A percentile compares a stretch with the other conserved stretches of the same genome.
Evolutionary conservation across 192 early-diverging fungal genomes (phyloP).

Genomic region (Coemansia sp.): DNA sequence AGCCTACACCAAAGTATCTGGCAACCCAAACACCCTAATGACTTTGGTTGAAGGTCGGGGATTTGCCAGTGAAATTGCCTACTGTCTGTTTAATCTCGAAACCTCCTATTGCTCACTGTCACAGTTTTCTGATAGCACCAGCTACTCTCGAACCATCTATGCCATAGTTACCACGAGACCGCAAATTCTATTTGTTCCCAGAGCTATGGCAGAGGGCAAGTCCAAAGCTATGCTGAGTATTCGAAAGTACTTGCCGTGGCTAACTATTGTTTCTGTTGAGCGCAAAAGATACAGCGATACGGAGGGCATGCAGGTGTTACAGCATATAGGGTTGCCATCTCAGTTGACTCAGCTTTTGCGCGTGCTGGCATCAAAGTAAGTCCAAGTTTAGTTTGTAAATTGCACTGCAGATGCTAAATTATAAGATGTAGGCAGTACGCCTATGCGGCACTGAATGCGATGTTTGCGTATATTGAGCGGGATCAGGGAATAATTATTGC

Average conservation of each 20-base stretch:
- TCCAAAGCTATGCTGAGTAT: slow-evolving; percentile 48
- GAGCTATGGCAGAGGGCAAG: slow-evolving; percentile 36
- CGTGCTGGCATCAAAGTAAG: slow-evolving; percentile 31
- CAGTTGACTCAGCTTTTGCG: slow-evolving; percentile 21
- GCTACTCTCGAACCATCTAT: slow-evolving; percentile 50
- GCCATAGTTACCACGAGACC: slow-evolving; percentile 29
- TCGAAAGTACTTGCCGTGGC: slow-evolving; percentile 49
- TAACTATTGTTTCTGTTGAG: slow-evolving; percentile 22
- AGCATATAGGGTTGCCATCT: slow-evolving; percentile 17
- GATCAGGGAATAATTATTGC: slow-evolving; percentile 11
- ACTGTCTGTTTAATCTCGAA: slow-evolving; percentile 32
- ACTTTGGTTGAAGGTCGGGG: slow-evolving; percentile 45
- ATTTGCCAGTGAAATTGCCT: slow-evolving; percentile 44
- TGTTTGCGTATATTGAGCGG: slow-evolving; percentile 31
- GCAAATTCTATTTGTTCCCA: slow-evolving; percentile 35
- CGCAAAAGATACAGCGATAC: slow-evolving; percentile 31
- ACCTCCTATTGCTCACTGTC: slow-evolving; percentile 35
- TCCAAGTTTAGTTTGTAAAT: neutral
- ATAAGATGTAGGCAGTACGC: slow-evolving; percentile 28
- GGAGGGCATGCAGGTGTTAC: slow-evolving; percentile 19
- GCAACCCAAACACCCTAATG: slow-evolving; percentile 28
- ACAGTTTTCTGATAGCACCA: slow-evolving; percentile 46
- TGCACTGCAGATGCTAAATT: neutral
- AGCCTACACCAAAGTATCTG: slow-evolving; percentile 23
- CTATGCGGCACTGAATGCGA: slow-evolving; percentile 41